Conservation (phyloP, 331 rosid species). For the Pyrus hybrid region DNA sequence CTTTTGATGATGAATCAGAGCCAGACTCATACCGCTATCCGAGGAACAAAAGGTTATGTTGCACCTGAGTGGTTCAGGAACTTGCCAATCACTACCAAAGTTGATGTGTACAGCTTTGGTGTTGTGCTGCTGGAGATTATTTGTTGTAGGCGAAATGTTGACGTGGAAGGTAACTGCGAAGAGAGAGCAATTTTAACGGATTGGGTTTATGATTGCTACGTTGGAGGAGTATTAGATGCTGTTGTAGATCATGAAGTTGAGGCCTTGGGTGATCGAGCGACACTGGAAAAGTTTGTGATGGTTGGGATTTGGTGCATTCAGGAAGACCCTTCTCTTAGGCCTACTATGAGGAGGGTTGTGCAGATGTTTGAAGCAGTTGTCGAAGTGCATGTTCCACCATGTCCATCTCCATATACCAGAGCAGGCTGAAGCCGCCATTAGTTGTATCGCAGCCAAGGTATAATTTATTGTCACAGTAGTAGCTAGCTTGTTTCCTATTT, state of each 20-base stretch:
- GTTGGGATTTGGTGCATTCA: conserved; percentile 36
- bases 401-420: neutral
- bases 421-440: neutral
- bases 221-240: conserved; percentile 6
- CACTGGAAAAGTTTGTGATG: conserved; percentile 17
- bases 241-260: conserved; percentile 34
- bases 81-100: conserved; percentile 32
- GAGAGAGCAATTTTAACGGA: conserved; percentile 26
- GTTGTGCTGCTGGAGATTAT: conserved; percentile 43
- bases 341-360: conserved; percentile 37
- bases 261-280: neutral
- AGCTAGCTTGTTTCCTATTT: neutral
- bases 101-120: conserved; percentile 60
- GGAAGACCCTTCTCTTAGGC: conserved; percentile 51
- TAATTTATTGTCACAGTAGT: neutral
- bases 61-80: conserved; percentile 57
- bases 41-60: conserved; percentile 66
- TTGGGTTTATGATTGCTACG: conserved; percentile 49
- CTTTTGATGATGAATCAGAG: conserved; percentile 36
- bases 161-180: conserved; percentile 16
- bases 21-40: conserved; percentile 34
- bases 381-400: conserved; percentile 21
- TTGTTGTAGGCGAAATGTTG: conserved; percentile 33
- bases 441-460: neutral
- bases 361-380: conserved; percentile 60